Evolutionary conservation across 495 filamentous ascomycete species (phyloP).

Genomic region (Aspergillus funiculosus): DNA sequence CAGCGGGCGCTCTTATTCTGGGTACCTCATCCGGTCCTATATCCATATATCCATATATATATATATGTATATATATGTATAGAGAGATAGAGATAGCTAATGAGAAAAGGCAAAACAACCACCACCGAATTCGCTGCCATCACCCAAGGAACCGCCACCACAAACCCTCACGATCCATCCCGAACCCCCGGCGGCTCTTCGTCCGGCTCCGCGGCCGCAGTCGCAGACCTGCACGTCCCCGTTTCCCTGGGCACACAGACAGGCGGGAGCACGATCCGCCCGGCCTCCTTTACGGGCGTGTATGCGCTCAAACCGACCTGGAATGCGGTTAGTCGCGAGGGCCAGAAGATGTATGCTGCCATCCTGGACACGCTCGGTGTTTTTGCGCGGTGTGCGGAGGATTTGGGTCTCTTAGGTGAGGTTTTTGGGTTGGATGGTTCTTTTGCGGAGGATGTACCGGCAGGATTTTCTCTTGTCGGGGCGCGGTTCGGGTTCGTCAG

Average conservation of each 20-base stretch:
- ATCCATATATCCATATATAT: not conserved
- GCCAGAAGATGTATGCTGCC: slow-evolving; percentile 41
- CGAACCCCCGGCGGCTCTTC: slow-evolving; percentile 15
- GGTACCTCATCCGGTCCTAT: not conserved
- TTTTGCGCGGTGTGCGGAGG: slow-evolving; percentile 43
- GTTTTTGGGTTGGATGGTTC: slow-evolving; percentile 47
- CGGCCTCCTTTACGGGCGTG: slow-evolving; percentile 49
- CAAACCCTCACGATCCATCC: slow-evolving; percentile 7
- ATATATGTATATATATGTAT: not conserved
- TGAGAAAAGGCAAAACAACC: slow-evolving; percentile 12
- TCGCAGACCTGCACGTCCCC: slow-evolving; percentile 15
- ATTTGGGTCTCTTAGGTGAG: slow-evolving; percentile 45
- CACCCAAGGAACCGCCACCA: not conserved
- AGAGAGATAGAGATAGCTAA: not conserved
- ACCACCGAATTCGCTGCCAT: slow-evolving; percentile 16
- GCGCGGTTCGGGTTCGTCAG: slow-evolving; percentile 44
- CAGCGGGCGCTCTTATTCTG: slow-evolving; percentile 14
- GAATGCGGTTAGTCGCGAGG: slow-evolving; percentile 50
- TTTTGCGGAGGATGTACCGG: slow-evolving; percentile 7
- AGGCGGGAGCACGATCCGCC: slow-evolving; percentile 39
- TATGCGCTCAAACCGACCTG: slow-evolving; percentile 55
- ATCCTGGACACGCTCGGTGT: slow-evolving; percentile 51
- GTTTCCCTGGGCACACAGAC: slow-evolving; percentile 15
- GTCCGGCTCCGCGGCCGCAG: slow-evolving; percentile 15
- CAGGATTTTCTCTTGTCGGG: slow-evolving; percentile 31